Percentiles rank a stretch among this genome's conserved stretches.
These are phyloP conservation scores for Boletus sp. DNA, from an alignment of 768 basidiomycete species.

Conservation along the genomic window DNA sequence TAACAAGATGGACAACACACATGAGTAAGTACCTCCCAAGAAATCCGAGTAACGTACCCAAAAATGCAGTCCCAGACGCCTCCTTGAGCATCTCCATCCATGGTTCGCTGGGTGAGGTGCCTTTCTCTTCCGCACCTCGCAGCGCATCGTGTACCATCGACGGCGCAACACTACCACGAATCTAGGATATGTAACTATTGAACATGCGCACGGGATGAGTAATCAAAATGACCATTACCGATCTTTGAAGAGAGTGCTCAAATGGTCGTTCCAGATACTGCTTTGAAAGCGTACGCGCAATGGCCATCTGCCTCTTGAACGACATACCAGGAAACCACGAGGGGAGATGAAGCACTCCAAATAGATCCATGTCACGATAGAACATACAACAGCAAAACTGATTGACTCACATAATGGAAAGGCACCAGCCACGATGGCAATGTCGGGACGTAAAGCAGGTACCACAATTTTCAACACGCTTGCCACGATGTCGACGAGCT, in stretches of 20 bases:
- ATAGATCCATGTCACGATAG: not conserved
- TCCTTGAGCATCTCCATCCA: not conserved
- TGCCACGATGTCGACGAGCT: not conserved
- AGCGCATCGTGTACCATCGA: constrained; percentile 7
- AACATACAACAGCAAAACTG: not conserved
- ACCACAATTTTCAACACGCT: not conserved
- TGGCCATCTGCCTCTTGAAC: constrained; percentile 1
- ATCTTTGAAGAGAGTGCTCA: not conserved
- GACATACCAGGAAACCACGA: constrained; percentile 5
- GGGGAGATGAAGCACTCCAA: constrained; percentile 1
- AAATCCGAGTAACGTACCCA: not conserved
- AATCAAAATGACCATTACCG: not conserved
- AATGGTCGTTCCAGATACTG: constrained; percentile 2
- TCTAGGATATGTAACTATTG: not conserved
- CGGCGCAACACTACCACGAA: not conserved
- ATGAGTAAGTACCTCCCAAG: not conserved
- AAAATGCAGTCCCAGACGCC: not conserved
- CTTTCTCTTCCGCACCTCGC: not conserved
- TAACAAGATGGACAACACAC: not conserved
- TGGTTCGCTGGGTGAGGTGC: not conserved
- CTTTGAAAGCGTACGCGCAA: not conserved
- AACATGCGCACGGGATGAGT: not conserved
- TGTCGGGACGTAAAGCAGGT: not conserved
- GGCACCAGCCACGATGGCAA: not conserved
- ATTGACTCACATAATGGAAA: constrained; percentile 2